Base-by-base conservation (phyloP, 2,329 filamentous ascomycete genomes). In the Aureobasidium sp. region DNA sequence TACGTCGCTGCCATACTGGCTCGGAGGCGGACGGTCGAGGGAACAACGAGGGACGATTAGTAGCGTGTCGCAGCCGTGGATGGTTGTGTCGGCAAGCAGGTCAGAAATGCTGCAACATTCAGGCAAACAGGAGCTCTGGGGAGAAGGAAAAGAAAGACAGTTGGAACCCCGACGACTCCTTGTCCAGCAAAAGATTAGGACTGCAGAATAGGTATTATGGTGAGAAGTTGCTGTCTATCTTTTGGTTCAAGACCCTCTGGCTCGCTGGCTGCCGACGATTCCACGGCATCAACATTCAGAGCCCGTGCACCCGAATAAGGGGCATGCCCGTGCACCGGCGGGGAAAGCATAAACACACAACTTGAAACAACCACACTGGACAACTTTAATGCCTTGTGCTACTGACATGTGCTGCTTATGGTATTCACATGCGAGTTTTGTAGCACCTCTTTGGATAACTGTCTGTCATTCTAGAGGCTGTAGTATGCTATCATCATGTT, bases 1-100 rank as follows among this genome's bases (percentile, higher is more conserved):
- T 95, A 97, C 74, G 85, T 90, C 78, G 95, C 89, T 80, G 91
- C 90, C 92, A 96, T 96, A 77, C 73, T 69, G 55, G 36, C 21
- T 5, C 9, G 44, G 14, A 5, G 25, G 11, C 10, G 37, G n/a
- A 9, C 13, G 16, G 44, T 49, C 55, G 45, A 48, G 34, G 16
- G 55, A 49, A 5, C 32, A 25, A 21, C n/a, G 27, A 27, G 14
- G 3, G 27, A 36, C 6, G 30, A 25, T 14, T 34, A 21, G 27
- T 29, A 25, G 55, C 14, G 34, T 59, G 41, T 36, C 10, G 55
- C 55, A 36, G 55, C 34, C 13, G 55, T 39, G 30, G 8, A 41
- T 39, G 30, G 44, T 59, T 34, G 55, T 61, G 45, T 61, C 59
- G 49, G 59, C 59, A 39, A 44, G 57, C 53, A 42, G 45, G 25